Evolutionary conservation across 2,329 filamentous ascomycete species (phyloP), one percentile per base, ranked within the genome.

Genomic region (Pestalotiopsis sp.): DNA sequence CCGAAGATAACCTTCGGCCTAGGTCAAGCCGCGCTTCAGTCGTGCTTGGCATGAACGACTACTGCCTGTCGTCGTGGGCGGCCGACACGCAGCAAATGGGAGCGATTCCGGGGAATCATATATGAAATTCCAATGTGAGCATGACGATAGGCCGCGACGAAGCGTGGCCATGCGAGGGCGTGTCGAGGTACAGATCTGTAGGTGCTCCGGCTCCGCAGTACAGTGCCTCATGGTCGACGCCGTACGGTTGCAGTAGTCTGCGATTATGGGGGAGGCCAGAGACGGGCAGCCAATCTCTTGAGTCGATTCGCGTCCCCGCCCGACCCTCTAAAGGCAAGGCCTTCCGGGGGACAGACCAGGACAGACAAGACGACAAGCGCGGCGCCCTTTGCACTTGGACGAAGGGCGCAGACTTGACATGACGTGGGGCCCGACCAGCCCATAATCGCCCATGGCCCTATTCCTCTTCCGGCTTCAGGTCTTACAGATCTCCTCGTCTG

Each of bases 401-500:
- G 73, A 81, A 82, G 80, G 80, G 80, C 80, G 80, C 74, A 74
- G 64, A 73, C 77, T 76, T 80, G 77, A 80, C 79, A 78, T 73
- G 70, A 62, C 59, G 65, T 69, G 52, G 64, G 69, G 65, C 57
- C 38, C 17, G 45, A 25, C 56, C 31, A 36, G 39, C 7, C 20
- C 63, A 56, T 14, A 20, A 23, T 52, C n/a, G n/a, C 62, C 41
- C 62, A 64, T 12, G 39, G 36, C n/a, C 25, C 62, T 49, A 64
- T 23, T 13, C 62, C 62, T 45, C 20, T 45, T 64, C 62, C 41
- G 62, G 62, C 62, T 25, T 64, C 41, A 49, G 39, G 38, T 25
- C 62, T 64, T 38, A 66, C 45, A 17, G 45, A 66, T 41, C 38
- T 66, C 41, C 41, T 66, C 20, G 64, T 49, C 36, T 23, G 52